Percentiles rank a stretch among this genome's conserved stretches.
Evolutionary conservation across 2,329 filamentous ascomycete species (phyloP).

Genomic region (Aspergillus ochraceoroseus): DNA sequence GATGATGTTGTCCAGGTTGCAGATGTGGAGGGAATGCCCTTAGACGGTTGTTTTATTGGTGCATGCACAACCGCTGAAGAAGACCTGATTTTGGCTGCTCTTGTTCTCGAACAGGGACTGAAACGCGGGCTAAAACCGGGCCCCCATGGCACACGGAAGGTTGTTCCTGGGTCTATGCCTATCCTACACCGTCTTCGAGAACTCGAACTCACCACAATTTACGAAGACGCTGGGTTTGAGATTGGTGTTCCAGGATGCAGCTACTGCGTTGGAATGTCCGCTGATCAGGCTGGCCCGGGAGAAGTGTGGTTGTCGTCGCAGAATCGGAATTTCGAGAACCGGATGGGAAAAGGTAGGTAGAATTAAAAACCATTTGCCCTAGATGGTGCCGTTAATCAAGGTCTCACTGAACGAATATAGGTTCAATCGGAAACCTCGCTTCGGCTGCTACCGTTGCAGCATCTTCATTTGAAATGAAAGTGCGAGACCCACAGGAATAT

Average conservation of each 20-base stretch:
- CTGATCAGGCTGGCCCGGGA: conserved; percentile 40
- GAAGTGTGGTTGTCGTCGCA: conserved; percentile 47
- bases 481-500: conserved; percentile 37
- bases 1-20: conserved; percentile 44
- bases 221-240: conserved; percentile 42
- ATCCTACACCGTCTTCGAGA: conserved; percentile 38
- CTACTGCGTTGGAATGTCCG: conserved; percentile 45
- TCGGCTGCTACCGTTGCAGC: conserved; percentile 48
- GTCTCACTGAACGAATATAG: conserved; percentile 16
- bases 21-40: conserved; percentile 27
- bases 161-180: conserved; percentile 41
- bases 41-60: conserved; percentile 47
- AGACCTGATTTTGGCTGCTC: conserved; percentile 42
- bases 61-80: conserved; percentile 48
- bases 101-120: conserved; percentile 42
- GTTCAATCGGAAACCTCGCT: conserved; percentile 44
- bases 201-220: conserved; percentile 37
- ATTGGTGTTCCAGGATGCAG: conserved; percentile 44
- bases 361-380: too few relatives aligned
- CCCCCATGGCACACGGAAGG: conserved; percentile 36
- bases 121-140: conserved; percentile 30
- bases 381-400: too few relatives aligned
- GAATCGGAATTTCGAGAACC: conserved; percentile 47
- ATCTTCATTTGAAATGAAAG: conserved; percentile 45
- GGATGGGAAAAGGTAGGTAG: conserved; percentile 43